Evolutionary conservation across 805 yeast genomes (phyloP).

Genomic region (Teunomyces stri): DNA sequence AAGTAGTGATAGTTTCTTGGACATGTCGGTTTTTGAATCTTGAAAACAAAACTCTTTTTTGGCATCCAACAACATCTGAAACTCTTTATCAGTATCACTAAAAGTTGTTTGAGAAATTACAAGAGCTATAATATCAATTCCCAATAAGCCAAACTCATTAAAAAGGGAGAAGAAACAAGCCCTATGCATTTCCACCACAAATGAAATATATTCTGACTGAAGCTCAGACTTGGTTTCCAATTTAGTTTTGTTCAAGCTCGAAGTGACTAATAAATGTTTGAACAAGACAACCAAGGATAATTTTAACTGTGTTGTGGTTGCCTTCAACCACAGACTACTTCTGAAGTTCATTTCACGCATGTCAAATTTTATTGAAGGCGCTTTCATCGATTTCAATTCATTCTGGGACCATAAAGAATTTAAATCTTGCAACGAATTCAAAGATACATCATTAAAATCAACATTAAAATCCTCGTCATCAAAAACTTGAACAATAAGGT

Average conservation of each 20-base stretch:
- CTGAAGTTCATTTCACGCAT: conserved; percentile 11
- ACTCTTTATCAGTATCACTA: conserved; percentile 7
- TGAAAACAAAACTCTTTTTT: neutral
- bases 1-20: conserved; percentile 8
- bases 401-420: neutral
- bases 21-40: neutral
- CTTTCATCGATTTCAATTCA: neutral
- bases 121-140: conserved; percentile 29
- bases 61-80: neutral
- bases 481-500: conserved; percentile 28
- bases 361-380: neutral
- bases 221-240: conserved; percentile 24
- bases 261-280: conserved; percentile 23
- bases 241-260: conserved; percentile 16
- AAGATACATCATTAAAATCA: neutral
- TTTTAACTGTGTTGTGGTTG: conserved; percentile 38
- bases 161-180: conserved; percentile 32
- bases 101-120: conserved; percentile 13
- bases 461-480: conserved; percentile 17
- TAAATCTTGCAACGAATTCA: neutral
- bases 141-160: conserved; percentile 26
- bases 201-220: conserved; percentile 18
- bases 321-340: conserved; percentile 33
- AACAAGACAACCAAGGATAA: conserved; percentile 30
- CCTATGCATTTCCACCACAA: conserved; percentile 19